A percentile compares a stretch with the other conserved stretches of the same genome.
phyloP scores from a whole-genome alignment of 805 yeast species.

The Metschnikowia picachoensis region DNA sequence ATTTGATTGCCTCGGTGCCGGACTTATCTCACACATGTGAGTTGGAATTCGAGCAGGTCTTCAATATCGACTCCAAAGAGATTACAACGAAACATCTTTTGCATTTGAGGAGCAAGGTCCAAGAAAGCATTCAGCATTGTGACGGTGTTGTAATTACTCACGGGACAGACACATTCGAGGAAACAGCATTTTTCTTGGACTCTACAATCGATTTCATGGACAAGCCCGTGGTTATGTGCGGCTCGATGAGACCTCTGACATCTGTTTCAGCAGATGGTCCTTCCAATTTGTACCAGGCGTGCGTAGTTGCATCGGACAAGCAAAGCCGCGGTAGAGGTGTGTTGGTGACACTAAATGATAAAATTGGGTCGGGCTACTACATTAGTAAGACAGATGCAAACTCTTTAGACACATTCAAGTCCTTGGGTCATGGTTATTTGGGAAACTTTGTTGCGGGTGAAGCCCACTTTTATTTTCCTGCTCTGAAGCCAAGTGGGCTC shows the following conservation, averaged over 20 bases:
- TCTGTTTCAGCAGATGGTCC: constrained; percentile 71
- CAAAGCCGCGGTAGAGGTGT: constrained; percentile 56
- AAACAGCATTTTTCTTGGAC: constrained; percentile 62
- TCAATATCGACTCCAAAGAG: constrained; percentile 60
- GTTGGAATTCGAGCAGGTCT: constrained; percentile 58
- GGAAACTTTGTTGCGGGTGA: constrained; percentile 68
- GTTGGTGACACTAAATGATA: constrained; percentile 62
- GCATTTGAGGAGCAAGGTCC: constrained; percentile 44
- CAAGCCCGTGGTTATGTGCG: constrained; percentile 64
- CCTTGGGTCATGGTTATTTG: constrained; percentile 64
- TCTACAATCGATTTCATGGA: constrained; percentile 33
- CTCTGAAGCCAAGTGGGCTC: constrained; percentile 53
- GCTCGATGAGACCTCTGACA: constrained; percentile 73
- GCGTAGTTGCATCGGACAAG: constrained; percentile 53
- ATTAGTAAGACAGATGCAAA: constrained; percentile 70
- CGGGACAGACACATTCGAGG: constrained; percentile 70
- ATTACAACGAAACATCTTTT: constrained; percentile 45
- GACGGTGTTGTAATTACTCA: constrained; percentile 66
- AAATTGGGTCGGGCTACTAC: constrained; percentile 66
- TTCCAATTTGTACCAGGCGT: constrained; percentile 68
- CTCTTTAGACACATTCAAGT: constrained; percentile 64
- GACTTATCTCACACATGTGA: constrained; percentile 52
- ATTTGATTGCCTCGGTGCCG: constrained; percentile 46
- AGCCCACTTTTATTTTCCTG: constrained; percentile 62
- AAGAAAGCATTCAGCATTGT: constrained; percentile 40